Evolutionary conservation across 257 asterid genomes (phyloP).

Genomic region (Oldenlandia corymbosa): DNA sequence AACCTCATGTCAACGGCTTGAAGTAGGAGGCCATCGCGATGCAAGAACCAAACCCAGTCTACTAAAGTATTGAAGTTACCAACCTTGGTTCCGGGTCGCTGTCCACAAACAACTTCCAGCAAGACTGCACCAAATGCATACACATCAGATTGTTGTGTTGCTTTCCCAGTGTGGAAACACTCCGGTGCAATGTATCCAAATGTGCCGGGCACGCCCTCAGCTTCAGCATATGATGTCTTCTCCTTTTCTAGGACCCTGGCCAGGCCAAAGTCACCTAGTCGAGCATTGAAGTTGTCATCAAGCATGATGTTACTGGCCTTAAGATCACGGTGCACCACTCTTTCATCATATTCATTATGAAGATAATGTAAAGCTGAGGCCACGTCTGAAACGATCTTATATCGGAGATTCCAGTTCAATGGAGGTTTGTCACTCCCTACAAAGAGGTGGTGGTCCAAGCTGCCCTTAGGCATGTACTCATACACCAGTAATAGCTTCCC

Average conservation of each 20-base stretch:
- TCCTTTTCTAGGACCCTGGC: conserved; percentile 84
- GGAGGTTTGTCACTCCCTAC: conserved; percentile 35
- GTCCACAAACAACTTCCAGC: conserved; percentile 67
- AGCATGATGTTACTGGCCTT: conserved; percentile 94
- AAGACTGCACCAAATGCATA: conserved; percentile 79
- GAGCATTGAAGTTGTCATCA: conserved; percentile 69
- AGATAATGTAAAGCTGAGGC: conserved; percentile 86
- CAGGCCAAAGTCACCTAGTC: conserved; percentile 90
- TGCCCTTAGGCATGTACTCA: conserved; percentile 92
- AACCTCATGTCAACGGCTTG: conserved; percentile 68
- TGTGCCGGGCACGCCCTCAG: conserved; percentile 75
- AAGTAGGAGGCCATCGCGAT: conserved; percentile 50
- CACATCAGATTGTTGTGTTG: conserved; percentile 74
- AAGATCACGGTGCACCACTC: conserved; percentile 78
- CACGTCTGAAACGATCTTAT: conserved; percentile 59
- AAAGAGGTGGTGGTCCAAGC: conserved; percentile 75
- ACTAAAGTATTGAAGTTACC: conserved; percentile 46
- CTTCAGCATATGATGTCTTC: conserved; percentile 71
- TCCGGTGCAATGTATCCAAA: conserved; percentile 93
- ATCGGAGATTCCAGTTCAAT: conserved; percentile 57
- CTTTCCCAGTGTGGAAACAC: conserved; percentile 83
- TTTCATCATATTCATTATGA: conserved; percentile 76
- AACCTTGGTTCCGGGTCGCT: conserved; percentile 60
- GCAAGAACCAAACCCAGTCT: conserved; percentile 89
- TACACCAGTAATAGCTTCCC: conserved; percentile 72